Evolutionary conservation across 2,329 filamentous ascomycete genomes (phyloP), one percentile per base, ranked within the genome.

Genomic region (Trichoderma arundinaceum): DNA sequence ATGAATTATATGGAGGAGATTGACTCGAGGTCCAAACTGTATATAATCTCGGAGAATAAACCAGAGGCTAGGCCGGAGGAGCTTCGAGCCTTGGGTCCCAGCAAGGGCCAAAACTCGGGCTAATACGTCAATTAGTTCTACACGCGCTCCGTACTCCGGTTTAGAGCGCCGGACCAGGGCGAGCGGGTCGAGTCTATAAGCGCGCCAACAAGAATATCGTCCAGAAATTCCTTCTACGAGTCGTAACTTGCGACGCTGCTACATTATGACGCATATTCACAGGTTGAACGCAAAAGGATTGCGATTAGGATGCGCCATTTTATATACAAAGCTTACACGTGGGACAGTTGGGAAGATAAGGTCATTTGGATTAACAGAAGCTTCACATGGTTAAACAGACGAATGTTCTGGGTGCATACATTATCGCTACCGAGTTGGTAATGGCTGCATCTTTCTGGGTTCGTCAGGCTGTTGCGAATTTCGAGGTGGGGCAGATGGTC

Each of bases 161-260:
- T 46, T 22, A 39, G 49, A 63, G 48, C 38, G 35, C 48, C 60
- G 46, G 38, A 33, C 35, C 28, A 19, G 43, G 58, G 15, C 22
- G 32, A 58, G 64, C 57, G 64, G 64, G 64, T 44, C 64, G 12
- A 56, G 41, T 17, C 32, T 66, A 61, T 62, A 66, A 66, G 64
- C 64, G 64, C 64, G 51, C 64, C 64, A 66, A 66, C 64, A 32
- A 38, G 35, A 38, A 7, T 38, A 38, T 38, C 35, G 22, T 28
- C 39, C 15, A 22, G 28, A 19, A 35, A 33, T 46, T 19, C 35
- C 19, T 41, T 8, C 41, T 54, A 15, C 52, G 17, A 22, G 33
- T 38, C 17, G 33, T n/a, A 39, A 41, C 2, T 19, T 35, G 19
- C 8, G 52, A 32, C 17, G 15, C 32, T 38, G 33, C 33, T 53